Base-by-base conservation (phyloP, 2,329 filamentous ascomycete species). In the Talaromyces sp. region DNA sequence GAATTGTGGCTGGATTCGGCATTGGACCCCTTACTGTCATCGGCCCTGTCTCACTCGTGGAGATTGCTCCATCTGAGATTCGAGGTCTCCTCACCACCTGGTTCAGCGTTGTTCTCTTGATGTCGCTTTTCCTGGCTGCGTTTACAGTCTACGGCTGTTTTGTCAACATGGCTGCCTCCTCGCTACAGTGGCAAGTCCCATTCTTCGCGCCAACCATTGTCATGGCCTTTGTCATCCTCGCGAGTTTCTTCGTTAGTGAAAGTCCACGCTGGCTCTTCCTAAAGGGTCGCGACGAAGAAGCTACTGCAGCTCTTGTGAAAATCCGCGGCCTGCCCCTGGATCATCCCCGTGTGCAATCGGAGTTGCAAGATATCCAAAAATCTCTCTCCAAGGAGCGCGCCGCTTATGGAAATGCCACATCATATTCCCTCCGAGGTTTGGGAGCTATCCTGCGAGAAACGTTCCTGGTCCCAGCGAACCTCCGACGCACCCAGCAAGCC, bases 31-130 rank as follows among this genome's bases (percentile, higher is more conserved):
- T 79, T 4, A 79, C 74, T 1, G 78, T 80, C 6, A 77, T 70
- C 1, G 77, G 78, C 0, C 71, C 78, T 6, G 73, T 80, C 64
- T 73, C 74, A 5, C 75, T 81, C 38, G 76, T 76, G 4, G 79
- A 81, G 67, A 76, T 80, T 17, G 76, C 79, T 0, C 78, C 79
- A 0, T 67, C 72, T 5, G 78, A 78, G 64, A 77, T 79, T 1
- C 76, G 79, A 5, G 79, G 79, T 11, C 69, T 81, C 1, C 62
- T 81, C 8, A 70, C 74, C 0, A 68, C 72, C 0, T 80, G 77
- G 78, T 80, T 77, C 68, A 74, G 64, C 43, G 74, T 80, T 1
- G 72, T 71, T n/a, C 77, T 81, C 74, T 61, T 74, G 0, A 66
- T 80, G 1, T 69, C 72, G 15, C 69, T 79, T 47, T 74, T 73